Percentiles rank a stretch among this genome's conserved stretches.
Evolutionary conservation across 192 early-diverging fungal genomes (phyloP).

Genomic region (Kappamyces sp.): DNA sequence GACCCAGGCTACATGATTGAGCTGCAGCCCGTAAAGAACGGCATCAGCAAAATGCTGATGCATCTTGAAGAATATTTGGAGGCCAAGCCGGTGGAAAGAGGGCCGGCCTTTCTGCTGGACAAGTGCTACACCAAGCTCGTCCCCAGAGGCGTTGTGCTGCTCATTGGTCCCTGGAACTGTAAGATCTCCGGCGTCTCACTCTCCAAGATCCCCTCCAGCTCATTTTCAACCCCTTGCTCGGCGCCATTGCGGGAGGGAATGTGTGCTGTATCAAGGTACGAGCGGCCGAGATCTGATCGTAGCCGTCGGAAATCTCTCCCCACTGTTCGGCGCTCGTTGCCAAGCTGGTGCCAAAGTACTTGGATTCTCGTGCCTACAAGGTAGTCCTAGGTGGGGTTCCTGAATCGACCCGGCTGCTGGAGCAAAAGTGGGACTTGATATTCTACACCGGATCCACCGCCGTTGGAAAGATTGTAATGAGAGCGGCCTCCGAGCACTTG

Average conservation of each 20-base stretch:
- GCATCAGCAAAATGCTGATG: constrained; percentile 22
- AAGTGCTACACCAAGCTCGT: constrained; percentile 33
- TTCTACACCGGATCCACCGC: constrained; percentile 83
- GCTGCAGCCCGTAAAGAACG: constrained; percentile 26
- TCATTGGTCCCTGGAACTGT: constrained; percentile 67
- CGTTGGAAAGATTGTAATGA: constrained; percentile 78
- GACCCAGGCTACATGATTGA: constrained; percentile 17
- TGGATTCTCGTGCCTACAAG: constrained; percentile 57
- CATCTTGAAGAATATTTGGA: constrained; percentile 30
- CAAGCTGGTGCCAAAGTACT: constrained; percentile 62
- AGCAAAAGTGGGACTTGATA: constrained; percentile 79
- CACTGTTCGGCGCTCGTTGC: constrained; percentile 60
- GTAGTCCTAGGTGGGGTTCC: constrained; percentile 71
- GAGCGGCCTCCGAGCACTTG: constrained; percentile 76
- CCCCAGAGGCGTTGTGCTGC: constrained; percentile 68
- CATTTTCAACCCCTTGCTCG: constrained; percentile 64
- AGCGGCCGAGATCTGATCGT: neutral
- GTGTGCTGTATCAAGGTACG: constrained; percentile 37
- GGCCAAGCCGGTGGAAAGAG: constrained; percentile 16
- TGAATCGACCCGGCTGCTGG: constrained; percentile 71
- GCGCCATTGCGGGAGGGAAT: constrained; percentile 87
- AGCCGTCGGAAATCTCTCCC: constrained; percentile 74
- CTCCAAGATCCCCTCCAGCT: constrained; percentile 49
- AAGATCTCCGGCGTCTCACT: neutral
- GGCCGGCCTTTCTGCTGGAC: constrained; percentile 12